These are phyloP conservation scores for Cyberlindnera euphorbiae DNA, from an alignment of 805 yeast genomes.

Conservation along the genomic window DNA sequence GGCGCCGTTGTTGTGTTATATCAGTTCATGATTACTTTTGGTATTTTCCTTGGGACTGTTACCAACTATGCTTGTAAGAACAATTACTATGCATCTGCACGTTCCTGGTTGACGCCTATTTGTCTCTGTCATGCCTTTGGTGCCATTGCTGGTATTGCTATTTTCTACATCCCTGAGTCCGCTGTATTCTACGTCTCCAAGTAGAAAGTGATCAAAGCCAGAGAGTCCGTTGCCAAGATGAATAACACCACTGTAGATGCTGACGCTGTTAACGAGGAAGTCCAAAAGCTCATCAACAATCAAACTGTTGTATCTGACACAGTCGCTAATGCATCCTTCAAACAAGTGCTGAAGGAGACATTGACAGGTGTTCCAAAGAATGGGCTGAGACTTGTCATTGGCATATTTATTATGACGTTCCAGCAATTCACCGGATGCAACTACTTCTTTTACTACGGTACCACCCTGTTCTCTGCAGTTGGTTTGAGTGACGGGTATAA, in stretches of 20 bases:
- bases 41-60: constrained; percentile 70
- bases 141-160: constrained; percentile 38
- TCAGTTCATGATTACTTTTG: constrained; percentile 66
- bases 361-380: constrained; percentile 57
- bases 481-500: constrained; percentile 52
- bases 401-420: constrained; percentile 53
- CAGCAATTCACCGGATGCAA: constrained; percentile 63
- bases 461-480: constrained; percentile 54
- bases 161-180: constrained; percentile 59
- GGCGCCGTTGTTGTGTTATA: constrained; percentile 69
- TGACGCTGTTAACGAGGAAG: constrained; percentile 42
- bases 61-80: constrained; percentile 55
- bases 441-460: constrained; percentile 64
- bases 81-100: constrained; percentile 39
- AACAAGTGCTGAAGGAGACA: constrained; percentile 44
- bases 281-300: constrained; percentile 39
- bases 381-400: constrained; percentile 47
- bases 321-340: constrained; percentile 35
- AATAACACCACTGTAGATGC: constrained; percentile 45
- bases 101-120: constrained; percentile 66
- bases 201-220: constrained; percentile 49
- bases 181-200: constrained; percentile 49
- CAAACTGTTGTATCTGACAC: constrained; percentile 47
- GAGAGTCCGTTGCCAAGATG: constrained; percentile 44
- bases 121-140: constrained; percentile 43